Conservation (phyloP, 768 basidiomycete species). For the Boletus barrowsii region DNA sequence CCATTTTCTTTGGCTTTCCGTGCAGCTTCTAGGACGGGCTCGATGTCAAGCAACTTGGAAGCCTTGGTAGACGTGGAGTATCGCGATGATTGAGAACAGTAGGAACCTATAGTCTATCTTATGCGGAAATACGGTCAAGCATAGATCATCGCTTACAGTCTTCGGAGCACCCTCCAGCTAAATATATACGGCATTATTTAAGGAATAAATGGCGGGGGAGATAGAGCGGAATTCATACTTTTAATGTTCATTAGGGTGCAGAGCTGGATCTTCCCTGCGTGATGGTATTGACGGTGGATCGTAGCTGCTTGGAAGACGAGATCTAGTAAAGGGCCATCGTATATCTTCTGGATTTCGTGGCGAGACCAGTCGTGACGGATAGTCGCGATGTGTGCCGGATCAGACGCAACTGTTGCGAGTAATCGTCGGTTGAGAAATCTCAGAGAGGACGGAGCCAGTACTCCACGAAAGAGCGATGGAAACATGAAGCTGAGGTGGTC, state of each 20-base stretch:
- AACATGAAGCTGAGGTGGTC: conserved; percentile 11
- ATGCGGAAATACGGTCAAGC: not conserved
- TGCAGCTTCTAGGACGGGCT: conserved; percentile 90
- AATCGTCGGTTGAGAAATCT: conserved; percentile 37
- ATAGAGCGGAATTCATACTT: conserved; percentile 51
- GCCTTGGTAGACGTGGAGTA: conserved; percentile 89
- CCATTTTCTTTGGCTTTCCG: conserved; percentile 94
- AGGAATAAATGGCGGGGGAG: conserved; percentile 7
- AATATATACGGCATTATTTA: conserved; percentile 5
- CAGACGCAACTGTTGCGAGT: conserved; percentile 55
- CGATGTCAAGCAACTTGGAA: conserved; percentile 80
- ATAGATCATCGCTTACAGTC: conserved; percentile 64
- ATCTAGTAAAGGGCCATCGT: conserved; percentile 81
- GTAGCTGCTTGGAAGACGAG: conserved; percentile 84
- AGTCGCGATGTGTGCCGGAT: conserved; percentile 2
- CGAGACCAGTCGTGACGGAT: conserved; percentile 70
- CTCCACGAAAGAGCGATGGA: conserved; percentile 2
- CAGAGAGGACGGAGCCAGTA: conserved; percentile 5
- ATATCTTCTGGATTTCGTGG: conserved; percentile 80
- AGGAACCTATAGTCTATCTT: conserved; percentile 60
- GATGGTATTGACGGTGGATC: conserved; percentile 83
- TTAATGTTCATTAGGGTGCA: conserved; percentile 99
- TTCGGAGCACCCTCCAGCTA: conserved; percentile 93
- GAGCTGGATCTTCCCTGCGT: conserved; percentile 88
- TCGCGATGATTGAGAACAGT: conserved; percentile 96